phyloP scores from a whole-genome alignment of 768 basidiomycete species.

The Naganishia randhawae region DNA sequence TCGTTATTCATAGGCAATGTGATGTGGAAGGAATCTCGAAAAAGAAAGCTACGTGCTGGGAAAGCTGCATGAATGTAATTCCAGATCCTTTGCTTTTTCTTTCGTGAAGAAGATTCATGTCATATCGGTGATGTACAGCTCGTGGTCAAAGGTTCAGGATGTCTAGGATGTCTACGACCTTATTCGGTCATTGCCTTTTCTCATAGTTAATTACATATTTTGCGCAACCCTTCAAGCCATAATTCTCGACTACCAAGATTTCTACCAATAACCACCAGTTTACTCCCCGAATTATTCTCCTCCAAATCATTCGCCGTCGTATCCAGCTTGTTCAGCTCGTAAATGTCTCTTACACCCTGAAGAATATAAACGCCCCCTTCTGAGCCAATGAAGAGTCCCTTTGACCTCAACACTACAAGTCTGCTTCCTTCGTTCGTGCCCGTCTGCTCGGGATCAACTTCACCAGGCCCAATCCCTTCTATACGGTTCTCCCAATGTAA shows the following conservation, averaged over 20 bases:
- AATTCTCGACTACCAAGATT: conserved; percentile 55
- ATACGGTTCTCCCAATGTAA: conserved; percentile 70
- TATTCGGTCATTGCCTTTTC: background rate
- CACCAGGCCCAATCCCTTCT: background rate
- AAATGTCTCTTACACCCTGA: conserved; percentile 87
- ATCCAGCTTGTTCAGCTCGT: conserved; percentile 61
- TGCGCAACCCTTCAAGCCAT: conserved; percentile 8
- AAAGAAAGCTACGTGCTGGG: conserved; percentile 59
- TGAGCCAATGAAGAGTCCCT: conserved; percentile 64
- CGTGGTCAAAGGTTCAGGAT: background rate
- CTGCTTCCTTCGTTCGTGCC: background rate
- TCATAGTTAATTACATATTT: background rate
- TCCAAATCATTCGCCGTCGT: conserved; percentile 50
- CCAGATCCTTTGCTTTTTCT: background rate
- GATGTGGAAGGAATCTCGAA: conserved; percentile 68
- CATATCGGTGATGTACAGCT: background rate
- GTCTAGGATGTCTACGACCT: background rate
- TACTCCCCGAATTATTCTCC: conserved; percentile 60
- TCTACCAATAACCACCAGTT: conserved; percentile 82
- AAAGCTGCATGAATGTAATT: conserved; percentile 20
- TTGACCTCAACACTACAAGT: conserved; percentile 75
- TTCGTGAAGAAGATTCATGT: background rate
- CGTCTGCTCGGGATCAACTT: conserved; percentile 6
- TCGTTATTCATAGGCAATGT: conserved; percentile 76
- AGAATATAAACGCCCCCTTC: conserved; percentile 67